Base-by-base conservation (phyloP, 108 stramenopile species). In the Craspedostauros australis region DNA sequence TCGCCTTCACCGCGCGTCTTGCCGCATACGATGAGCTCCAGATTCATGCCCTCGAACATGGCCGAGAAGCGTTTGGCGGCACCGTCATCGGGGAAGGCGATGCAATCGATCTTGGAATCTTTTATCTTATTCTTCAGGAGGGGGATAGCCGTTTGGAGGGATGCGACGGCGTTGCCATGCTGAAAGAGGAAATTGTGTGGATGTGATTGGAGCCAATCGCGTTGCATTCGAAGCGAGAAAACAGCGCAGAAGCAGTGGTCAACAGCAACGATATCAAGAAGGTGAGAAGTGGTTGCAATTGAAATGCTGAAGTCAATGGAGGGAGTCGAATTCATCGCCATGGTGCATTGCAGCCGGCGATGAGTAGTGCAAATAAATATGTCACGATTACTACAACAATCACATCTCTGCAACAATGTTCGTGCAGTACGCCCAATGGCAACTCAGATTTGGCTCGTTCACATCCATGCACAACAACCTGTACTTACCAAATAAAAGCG, bases 21-120 rank as follows among this genome's bases (percentile, higher is more conserved):
- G 29, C 87, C 87, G 50, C 88, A 93, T 4, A 93, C 79, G 26
- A 93, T 79, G 4, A 80, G 60, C 28, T 80, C 77, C 46, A 75
- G 54, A 24, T 62, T 73, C 59, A 66, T 68, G 20, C 70, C 78
- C 21, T 48, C 27, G 54, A 94, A 94, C 63, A 90, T 66, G 34
- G 75, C 70, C 20, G 65, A 73, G 58, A 94, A 94, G 25, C 93
- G 82, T 50, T 94, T 94, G n/a, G 93, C 86, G 12, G 93, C 88
- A 1, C 93, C 93, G 40, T 94, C 93, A 53, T 94, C 93, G 23
- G 93, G 93, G 42, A 94, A 94, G 15, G 88, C 88, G 12, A 90
- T 79, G 41, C 78, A 77, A 48, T 86, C 53, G n/a, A 91, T 60
- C 2, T 62, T 50, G 40, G 50, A 27, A 15, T 46, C 46, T 43